These are phyloP conservation scores for Macrotyloma uniflorum DNA, from an alignment of 306 rosid genomes.

Conservation along the genomic window DNA sequence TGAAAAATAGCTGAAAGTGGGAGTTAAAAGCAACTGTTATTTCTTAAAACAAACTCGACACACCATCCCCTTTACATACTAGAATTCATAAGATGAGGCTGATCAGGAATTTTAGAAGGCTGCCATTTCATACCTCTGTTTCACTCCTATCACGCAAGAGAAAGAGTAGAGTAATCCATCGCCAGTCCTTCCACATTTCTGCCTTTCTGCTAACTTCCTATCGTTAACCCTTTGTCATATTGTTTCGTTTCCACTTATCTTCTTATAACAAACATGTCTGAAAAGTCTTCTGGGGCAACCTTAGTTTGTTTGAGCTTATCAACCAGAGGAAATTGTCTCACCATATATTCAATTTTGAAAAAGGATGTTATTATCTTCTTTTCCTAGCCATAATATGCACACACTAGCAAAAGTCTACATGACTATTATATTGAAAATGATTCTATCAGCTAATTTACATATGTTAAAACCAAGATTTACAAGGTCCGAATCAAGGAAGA, in stretches of 20 bases:
- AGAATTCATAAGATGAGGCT: not conserved
- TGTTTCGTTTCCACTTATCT: too few relatives aligned
- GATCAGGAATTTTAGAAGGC: not conserved
- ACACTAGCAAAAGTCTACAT: not conserved
- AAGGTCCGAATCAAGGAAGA: not conserved
- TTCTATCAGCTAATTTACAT: not conserved
- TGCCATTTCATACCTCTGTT: not conserved
- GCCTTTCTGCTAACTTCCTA: not conserved
- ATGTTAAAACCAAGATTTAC: not conserved
- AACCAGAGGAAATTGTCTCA: conserved; percentile 1
- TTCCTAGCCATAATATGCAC: not conserved
- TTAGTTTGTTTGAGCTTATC: conserved; percentile 17
- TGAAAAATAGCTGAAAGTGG: conserved; percentile 1
- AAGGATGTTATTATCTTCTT: not conserved
- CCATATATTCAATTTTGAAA: not conserved
- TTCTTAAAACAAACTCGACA: not conserved
- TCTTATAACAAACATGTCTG: not conserved
- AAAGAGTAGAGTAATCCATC: not conserved
- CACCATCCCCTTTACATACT: not conserved
- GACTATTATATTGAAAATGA: not conserved
- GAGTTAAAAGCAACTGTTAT: not conserved
- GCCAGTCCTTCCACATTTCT: too few relatives aligned
- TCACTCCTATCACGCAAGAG: not conserved
- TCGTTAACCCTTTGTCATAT: not conserved
- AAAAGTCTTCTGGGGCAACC: not conserved